These are phyloP conservation scores for Larix kaempferi DNA, from an alignment of 75 land plant genomes.

Conservation along the genomic window DNA sequence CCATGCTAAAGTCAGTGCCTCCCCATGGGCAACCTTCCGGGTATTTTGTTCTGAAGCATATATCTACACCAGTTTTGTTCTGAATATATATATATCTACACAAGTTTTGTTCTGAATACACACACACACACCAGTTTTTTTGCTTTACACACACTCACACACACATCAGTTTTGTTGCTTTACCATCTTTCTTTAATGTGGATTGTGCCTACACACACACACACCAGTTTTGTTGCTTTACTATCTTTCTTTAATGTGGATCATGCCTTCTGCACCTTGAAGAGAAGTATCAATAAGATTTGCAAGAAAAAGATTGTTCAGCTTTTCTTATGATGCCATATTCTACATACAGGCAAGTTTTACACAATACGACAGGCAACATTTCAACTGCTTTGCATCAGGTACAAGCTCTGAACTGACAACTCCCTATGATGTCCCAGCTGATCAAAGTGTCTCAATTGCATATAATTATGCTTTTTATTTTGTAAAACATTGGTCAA, in stretches of 20 bases:
- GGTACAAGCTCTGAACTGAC: slow-evolving; percentile 34
- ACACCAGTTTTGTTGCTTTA: background rate
- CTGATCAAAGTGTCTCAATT: slow-evolving; percentile 5
- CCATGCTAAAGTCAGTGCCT: slow-evolving; percentile 46
- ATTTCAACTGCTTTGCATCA: slow-evolving; percentile 46
- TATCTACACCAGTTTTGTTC: slow-evolving; percentile 2
- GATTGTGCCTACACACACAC: background rate
- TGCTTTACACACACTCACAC: too few species aligned
- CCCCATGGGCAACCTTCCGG: slow-evolving; percentile 38
- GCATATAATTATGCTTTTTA: background rate
- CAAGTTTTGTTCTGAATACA: background rate
- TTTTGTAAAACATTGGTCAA: background rate
- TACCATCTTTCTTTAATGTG: background rate
- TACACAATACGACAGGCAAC: slow-evolving; percentile 32
- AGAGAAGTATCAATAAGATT: background rate
- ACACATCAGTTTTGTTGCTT: background rate
- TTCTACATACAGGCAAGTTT: slow-evolving; percentile 25
- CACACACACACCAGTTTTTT: background rate
- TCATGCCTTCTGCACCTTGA: background rate
- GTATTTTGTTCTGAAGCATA: slow-evolving; percentile 8
- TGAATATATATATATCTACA: slow-evolving; percentile 8
- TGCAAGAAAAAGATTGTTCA: background rate
- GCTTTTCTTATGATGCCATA: background rate
- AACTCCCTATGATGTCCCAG: slow-evolving; percentile 32
- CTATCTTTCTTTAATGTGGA: background rate